Evolutionary conservation across 495 filamentous ascomycete species (phyloP).

Genomic region (Penicillium bovifimosum): DNA sequence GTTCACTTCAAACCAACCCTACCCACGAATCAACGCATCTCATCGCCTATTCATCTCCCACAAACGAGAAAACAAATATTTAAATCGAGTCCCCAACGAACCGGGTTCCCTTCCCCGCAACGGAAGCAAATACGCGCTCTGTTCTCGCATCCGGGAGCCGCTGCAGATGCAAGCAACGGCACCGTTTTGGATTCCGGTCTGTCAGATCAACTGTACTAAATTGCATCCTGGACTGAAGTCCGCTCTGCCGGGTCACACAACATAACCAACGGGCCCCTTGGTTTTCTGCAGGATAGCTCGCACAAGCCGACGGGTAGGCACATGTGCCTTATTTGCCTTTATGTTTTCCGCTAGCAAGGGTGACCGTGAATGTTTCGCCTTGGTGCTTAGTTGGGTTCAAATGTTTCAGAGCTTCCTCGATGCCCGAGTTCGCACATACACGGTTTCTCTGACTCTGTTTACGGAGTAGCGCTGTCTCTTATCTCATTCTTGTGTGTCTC

Average conservation of each 20-base stretch:
- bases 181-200: neutral
- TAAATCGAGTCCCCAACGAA: neutral
- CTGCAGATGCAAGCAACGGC: neutral
- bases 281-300: neutral
- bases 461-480: neutral
- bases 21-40: neutral
- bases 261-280: neutral
- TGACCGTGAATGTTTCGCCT: neutral
- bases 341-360: neutral
- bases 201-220: neutral
- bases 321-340: neutral
- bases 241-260: neutral
- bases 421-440: neutral
- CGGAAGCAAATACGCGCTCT: neutral
- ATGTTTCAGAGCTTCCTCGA: slow-evolving; percentile 1
- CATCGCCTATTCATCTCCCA: neutral
- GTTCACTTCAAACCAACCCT: neutral
- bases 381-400: neutral
- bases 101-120: neutral
- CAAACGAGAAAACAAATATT: neutral
- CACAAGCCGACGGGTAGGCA: neutral
- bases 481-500: too few species aligned
- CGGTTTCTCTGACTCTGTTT: neutral
- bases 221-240: slow-evolving; percentile 1
- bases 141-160: neutral